phyloP scores from a whole-genome alignment of 2,329 filamentous ascomycete genomes.

The Alternaria gansuensis region DNA sequence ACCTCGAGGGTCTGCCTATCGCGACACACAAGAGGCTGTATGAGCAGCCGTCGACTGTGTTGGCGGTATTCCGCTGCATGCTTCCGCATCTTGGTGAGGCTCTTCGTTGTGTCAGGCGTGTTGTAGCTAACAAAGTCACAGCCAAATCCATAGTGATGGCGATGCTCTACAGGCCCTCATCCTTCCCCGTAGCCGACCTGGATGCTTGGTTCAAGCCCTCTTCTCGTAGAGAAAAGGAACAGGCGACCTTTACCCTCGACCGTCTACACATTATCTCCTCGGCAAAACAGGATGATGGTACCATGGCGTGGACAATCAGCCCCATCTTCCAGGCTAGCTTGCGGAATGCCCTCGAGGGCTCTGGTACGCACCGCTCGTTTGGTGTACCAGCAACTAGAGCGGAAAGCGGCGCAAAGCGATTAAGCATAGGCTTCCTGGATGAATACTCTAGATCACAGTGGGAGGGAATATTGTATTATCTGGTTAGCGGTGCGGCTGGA shows the following conservation, averaged over 20 bases:
- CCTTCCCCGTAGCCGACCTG: constrained; percentile 80
- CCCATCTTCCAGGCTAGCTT: constrained; percentile 84
- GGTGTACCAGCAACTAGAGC: constrained; percentile 78
- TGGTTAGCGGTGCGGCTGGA: constrained; percentile 77
- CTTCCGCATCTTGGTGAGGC: constrained; percentile 81
- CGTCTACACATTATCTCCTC: constrained; percentile 83
- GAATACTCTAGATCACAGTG: constrained; percentile 86
- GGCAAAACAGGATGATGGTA: constrained; percentile 65
- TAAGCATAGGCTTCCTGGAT: constrained; percentile 79
- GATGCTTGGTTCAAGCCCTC: constrained; percentile 84
- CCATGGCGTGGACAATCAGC: constrained; percentile 78
- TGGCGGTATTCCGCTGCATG: constrained; percentile 98
- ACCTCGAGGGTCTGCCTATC: constrained; percentile 89
- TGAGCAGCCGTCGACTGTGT: constrained; percentile 91
- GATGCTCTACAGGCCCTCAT: constrained; percentile 86
- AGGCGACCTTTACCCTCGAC: constrained; percentile 81
- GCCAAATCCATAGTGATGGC: constrained; percentile 97
- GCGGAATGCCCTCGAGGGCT: constrained; percentile 85
- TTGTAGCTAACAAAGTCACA: constrained; percentile 47
- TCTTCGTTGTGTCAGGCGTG: not conserved
- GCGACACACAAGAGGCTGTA: constrained; percentile 92
- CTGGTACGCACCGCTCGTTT: constrained; percentile 85
- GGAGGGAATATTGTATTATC: constrained; percentile 95
- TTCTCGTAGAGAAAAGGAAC: constrained; percentile 78
- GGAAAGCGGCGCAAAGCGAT: constrained; percentile 68